A percentile compares a stretch with the other conserved stretches of the same genome.
Evolutionary conservation across 352 stramenopile genomes (phyloP).

Genomic region (Globisporangium yorkense): DNA sequence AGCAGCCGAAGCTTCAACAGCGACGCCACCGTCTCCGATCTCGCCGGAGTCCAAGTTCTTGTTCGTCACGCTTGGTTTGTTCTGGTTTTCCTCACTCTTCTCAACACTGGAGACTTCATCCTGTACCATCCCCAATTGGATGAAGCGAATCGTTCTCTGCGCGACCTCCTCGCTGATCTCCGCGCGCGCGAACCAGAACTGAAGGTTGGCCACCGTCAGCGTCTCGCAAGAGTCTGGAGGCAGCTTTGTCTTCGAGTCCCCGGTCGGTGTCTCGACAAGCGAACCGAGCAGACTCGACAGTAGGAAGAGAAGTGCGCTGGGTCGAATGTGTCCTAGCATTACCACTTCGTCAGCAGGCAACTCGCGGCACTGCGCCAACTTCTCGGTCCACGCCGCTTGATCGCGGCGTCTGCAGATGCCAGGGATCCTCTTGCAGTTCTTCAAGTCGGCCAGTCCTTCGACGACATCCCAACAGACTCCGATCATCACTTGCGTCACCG

Average conservation of each 20-base stretch:
- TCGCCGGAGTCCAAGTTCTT: neutral
- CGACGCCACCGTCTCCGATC: neutral
- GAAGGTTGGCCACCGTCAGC: neutral
- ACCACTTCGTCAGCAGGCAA: neutral
- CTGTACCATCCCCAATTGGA: neutral
- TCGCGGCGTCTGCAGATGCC: neutral
- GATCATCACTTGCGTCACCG: conserved; percentile 16
- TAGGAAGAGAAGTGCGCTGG: neutral
- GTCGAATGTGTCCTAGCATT: neutral
- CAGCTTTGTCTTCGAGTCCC: neutral
- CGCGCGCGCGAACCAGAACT: neutral
- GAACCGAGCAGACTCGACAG: neutral
- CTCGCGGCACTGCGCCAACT: neutral
- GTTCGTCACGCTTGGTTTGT: neutral
- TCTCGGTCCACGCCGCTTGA: neutral
- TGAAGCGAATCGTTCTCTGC: neutral
- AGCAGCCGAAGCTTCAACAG: neutral
- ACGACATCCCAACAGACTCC: conserved; percentile 19
- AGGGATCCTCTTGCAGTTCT: neutral
- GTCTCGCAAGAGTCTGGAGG: neutral
- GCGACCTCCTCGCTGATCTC: neutral
- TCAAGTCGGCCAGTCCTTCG: neutral
- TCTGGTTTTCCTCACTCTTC: neutral
- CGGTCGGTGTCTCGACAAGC: neutral
- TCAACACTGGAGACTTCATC: neutral